These are phyloP conservation scores for Sporothrix luriei DNA, from an alignment of 2,329 filamentous ascomycete genomes.

Conservation along the genomic window DNA sequence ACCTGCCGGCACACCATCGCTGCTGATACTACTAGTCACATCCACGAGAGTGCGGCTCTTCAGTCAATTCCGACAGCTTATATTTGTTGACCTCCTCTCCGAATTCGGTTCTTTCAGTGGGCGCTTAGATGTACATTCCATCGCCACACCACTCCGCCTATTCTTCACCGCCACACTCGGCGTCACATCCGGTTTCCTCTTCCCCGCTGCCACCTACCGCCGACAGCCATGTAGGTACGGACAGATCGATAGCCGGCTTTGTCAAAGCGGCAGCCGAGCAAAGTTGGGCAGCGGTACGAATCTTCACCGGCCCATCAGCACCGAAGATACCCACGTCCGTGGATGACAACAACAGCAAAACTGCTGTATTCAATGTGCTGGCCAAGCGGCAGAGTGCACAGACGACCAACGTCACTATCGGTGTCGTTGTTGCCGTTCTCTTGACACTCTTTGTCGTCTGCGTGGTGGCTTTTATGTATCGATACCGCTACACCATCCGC, in stretches of 20 bases:
- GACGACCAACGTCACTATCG: constrained; percentile 35
- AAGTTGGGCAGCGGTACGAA: background rate
- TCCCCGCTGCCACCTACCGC: background rate
- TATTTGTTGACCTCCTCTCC: background rate
- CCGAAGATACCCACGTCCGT: background rate
- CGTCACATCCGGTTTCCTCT: background rate
- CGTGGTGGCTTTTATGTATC: constrained; percentile 27
- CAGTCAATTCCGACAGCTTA: background rate
- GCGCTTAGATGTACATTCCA: constrained; percentile 28
- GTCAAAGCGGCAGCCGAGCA: background rate
- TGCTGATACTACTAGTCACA: background rate
- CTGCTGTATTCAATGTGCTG: background rate
- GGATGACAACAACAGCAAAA: background rate
- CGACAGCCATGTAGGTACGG: background rate
- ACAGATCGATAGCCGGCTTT: background rate
- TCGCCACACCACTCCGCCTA: background rate
- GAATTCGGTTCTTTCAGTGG: background rate
- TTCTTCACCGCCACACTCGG: background rate
- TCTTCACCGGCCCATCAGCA: background rate
- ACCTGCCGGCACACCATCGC: background rate
- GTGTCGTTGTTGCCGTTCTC: constrained; percentile 32
- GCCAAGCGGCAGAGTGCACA: constrained; percentile 5
- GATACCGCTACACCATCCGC: constrained; percentile 31
- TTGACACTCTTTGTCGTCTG: constrained; percentile 26
- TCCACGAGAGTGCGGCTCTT: background rate